Base-by-base conservation (phyloP, 2,329 filamentous ascomycete genomes). In the Botrytis cinerea region DNA sequence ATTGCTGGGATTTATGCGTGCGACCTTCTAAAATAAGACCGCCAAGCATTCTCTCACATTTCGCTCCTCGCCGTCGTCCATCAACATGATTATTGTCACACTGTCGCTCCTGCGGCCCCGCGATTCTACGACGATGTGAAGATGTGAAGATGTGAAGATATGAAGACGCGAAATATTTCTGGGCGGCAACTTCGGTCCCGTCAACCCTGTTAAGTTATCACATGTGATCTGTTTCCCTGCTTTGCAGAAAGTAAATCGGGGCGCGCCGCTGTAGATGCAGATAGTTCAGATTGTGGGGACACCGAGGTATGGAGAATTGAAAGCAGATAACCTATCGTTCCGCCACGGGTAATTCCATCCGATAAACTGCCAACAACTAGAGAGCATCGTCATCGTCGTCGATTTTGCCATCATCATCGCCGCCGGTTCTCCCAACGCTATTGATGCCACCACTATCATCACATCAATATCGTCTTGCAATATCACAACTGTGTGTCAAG, bases 1-100 rank as follows among this genome's bases (percentile, higher is more conserved):
- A 40, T 18, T 63, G 28, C n/a, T 54, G 16, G 32, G 32, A n/a
- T 48, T 40, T 62, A 28, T 4, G 1, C 14, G 43, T 64, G 10
- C 28, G 38, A 71, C 70, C 70, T 71, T 66, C 70, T 71, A 14
- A 57, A 54, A 64, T 71, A 46, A 62, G 69, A 71, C 38, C n/a
- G 57, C 57, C 51, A 64, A 46, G 40, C 32, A 16, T 38, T 2
- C 20, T 46, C 22, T 25, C 7, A 40, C 40, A 38, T 71, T 38
- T 71, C 69, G 69, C 69, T 51, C 51, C 57, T 71, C 69, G 69
- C 69, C 43, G 59, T 46, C 35, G 28, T 71, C 69, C 69, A 63
- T 63, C 9, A 9, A 54, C 22, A 54, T 28, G 25, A 20, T 43
- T 28, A 57, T 8, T 16, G 28, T 57, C 51, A 57, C 28, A 28